A percentile compares a stretch with the other conserved stretches of the same genome.
Evolutionary conservation across 805 yeast genomes (phyloP).

Genomic region (Allodekkera sacchari): DNA sequence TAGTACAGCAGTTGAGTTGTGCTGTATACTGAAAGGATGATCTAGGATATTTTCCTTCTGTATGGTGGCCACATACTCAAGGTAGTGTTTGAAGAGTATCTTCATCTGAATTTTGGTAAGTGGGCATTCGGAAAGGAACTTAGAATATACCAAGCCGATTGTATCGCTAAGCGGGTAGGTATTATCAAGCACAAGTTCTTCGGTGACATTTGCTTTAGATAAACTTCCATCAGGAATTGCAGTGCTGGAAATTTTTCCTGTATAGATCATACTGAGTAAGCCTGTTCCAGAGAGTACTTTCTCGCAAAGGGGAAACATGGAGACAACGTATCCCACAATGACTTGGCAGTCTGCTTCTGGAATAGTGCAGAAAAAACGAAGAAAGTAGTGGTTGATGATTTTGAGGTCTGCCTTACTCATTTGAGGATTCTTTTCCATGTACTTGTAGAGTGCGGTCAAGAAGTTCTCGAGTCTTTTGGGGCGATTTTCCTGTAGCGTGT

Average conservation of each 20-base stretch:
- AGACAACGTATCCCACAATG: constrained; percentile 6
- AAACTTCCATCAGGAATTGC: too few relatives aligned
- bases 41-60: not conserved
- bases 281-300: constrained; percentile 2
- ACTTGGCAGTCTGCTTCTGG: constrained; percentile 4
- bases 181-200: not conserved
- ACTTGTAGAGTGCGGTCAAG: constrained; percentile 8
- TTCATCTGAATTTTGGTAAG: constrained; percentile 1
- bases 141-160: not conserved
- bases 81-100: not conserved
- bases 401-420: constrained; percentile 1
- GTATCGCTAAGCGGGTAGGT: not conserved
- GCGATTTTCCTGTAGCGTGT: constrained; percentile 2
- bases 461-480: constrained; percentile 8
- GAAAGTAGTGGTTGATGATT: constrained; percentile 6
- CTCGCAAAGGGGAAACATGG: constrained; percentile 7
- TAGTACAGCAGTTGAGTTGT: not conserved
- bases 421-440: constrained; percentile 2
- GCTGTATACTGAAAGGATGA: not conserved
- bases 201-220: not conserved
- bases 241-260: not conserved
- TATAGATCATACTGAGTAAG: not conserved
- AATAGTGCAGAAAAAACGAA: constrained; percentile 5
- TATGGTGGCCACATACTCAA: not conserved
- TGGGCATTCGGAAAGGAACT: not conserved